Percentiles rank a stretch among this genome's conserved stretches.
These are phyloP conservation scores for Globisporangium nagaii DNA, from an alignment of 352 stramenopile species.

Conservation along the genomic window DNA sequence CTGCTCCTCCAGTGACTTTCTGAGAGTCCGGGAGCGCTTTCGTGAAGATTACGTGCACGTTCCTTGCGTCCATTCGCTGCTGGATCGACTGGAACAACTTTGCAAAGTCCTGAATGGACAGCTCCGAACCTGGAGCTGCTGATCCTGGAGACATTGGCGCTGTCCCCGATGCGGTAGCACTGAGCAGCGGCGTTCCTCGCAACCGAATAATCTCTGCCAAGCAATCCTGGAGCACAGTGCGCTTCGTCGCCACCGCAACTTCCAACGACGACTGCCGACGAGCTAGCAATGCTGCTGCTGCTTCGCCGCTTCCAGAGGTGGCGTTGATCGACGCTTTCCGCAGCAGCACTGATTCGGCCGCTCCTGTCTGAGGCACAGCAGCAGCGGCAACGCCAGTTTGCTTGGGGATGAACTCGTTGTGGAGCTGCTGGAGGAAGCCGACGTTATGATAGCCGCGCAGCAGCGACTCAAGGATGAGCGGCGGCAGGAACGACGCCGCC, in stretches of 20 bases:
- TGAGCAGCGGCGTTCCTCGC: slow-evolving; percentile 1
- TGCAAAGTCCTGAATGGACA: slow-evolving; percentile 22
- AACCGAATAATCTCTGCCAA: slow-evolving; percentile 21
- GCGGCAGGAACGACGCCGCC: slow-evolving; percentile 50
- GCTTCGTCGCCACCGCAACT: not conserved
- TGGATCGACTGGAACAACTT: slow-evolving; percentile 25
- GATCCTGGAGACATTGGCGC: not conserved
- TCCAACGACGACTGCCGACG: not conserved
- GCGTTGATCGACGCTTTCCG: not conserved
- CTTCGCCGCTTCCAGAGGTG: not conserved
- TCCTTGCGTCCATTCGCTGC: slow-evolving; percentile 14
- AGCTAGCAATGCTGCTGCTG: not conserved
- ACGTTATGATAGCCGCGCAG: slow-evolving; percentile 55
- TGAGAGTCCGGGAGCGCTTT: not conserved
- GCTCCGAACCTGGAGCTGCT: slow-evolving; percentile 7
- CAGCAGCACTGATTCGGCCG: not conserved
- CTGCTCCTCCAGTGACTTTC: not conserved
- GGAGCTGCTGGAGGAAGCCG: slow-evolving; percentile 54
- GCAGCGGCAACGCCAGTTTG: not conserved
- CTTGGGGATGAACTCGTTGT: slow-evolving; percentile 12
- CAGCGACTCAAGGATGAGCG: slow-evolving; percentile 63
- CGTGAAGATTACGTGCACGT: slow-evolving; percentile 24
- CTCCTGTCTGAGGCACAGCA: not conserved
- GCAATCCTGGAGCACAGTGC: slow-evolving; percentile 21
- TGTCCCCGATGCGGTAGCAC: too few species aligned